Conservation (phyloP, 2,329 filamentous ascomycete genomes). For the Sordariomycetes sp. region DNA sequence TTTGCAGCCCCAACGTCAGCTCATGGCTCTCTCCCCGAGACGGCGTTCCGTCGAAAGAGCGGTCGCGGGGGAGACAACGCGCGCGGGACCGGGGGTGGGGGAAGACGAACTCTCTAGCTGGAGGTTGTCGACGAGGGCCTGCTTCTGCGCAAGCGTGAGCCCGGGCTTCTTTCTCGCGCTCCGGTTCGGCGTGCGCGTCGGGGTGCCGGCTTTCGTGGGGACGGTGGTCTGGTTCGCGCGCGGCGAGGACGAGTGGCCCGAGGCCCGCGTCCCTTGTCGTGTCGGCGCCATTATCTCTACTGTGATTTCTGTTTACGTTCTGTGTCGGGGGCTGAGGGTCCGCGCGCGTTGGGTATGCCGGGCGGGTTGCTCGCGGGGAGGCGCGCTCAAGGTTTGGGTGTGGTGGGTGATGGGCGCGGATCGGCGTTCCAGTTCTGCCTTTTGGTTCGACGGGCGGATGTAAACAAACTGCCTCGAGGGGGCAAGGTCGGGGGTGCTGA, state of each 20-base stretch:
- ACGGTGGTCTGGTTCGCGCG: slow-evolving; percentile 23
- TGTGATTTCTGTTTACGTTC: slow-evolving; percentile 8
- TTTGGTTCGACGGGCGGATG: slow-evolving; percentile 4
- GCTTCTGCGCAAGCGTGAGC: slow-evolving; percentile 62
- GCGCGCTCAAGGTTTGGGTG: background rate
- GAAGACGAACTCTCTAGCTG: slow-evolving; percentile 63
- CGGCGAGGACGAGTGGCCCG: slow-evolving; percentile 13
- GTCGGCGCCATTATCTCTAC: slow-evolving; percentile 29
- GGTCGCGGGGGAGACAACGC: too few species aligned
- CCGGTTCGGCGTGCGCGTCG: slow-evolving; percentile 21
- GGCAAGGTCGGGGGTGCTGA: background rate
- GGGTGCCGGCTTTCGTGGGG: slow-evolving; percentile 19
- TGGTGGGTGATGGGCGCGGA: background rate
- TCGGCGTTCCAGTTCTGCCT: background rate
- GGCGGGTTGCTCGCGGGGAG: background rate
- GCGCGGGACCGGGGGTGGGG: background rate
- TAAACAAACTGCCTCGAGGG: slow-evolving; percentile 11
- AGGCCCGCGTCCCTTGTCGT: slow-evolving; percentile 21
- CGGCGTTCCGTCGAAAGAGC: background rate
- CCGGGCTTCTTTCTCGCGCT: slow-evolving; percentile 46
- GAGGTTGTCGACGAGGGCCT: slow-evolving; percentile 76
- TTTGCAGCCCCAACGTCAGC: background rate
- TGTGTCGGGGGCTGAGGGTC: background rate
- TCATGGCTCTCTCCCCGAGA: background rate
- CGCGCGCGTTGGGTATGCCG: too few species aligned